Percentiles rank a stretch among this genome's conserved stretches.
Conservation (phyloP, 306 rosid species). For the cucumber (Cucumis sativus) region Cucumber_9930_V3 NC_026660.2:1772001-1772500, state of each 20-base stretch:
- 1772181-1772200: neutral
- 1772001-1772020: neutral
- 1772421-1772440: no score
- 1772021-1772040: neutral
- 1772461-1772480: no score
- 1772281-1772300: neutral
- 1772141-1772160: neutral
- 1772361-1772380: no score
- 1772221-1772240: neutral
- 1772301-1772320: no score
- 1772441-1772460: no score
- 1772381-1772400: no score
- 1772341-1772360: no score
- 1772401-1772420: no score
- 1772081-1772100: neutral
- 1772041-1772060: neutral
- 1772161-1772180: neutral
- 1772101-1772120: constrained; percentile 6
- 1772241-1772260: neutral
- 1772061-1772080: neutral
- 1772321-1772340: no score
- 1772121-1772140: neutral
- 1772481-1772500: no score
- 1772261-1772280: neutral
- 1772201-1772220: neutral